phyloP scores from a whole-genome alignment of 306 rosid species.

The Fragaria vesca region DNA sequence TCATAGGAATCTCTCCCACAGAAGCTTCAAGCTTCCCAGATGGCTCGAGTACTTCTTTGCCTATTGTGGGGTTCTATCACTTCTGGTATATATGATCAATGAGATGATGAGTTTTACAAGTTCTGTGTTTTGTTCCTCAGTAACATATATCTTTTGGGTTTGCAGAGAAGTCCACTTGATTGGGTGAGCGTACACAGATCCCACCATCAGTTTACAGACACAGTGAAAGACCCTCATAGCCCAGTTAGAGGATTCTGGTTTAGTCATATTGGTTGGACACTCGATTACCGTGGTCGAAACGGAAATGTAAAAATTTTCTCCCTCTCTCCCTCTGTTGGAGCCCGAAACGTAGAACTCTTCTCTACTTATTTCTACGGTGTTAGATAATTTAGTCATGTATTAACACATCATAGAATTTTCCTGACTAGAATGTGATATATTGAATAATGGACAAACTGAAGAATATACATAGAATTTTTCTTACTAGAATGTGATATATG shows the following conservation, averaged over 20 bases:
- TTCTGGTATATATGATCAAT: constrained; percentile 38
- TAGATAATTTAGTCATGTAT: no score
- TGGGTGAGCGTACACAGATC: constrained; percentile 92
- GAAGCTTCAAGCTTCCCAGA: constrained; percentile 60
- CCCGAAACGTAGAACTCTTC: not conserved
- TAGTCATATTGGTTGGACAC: constrained; percentile 82
- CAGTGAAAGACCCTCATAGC: constrained; percentile 83
- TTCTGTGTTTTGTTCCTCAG: not conserved
- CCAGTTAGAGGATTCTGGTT: constrained; percentile 87
- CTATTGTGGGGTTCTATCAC: constrained; percentile 72
- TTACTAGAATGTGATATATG: no score
- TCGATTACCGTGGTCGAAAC: constrained; percentile 48
- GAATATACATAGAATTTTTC: no score
- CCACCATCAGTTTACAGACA: constrained; percentile 83
- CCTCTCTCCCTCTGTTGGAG: not conserved
- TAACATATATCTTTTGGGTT: not conserved
- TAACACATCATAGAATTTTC: no score
- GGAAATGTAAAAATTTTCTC: constrained; percentile 44
- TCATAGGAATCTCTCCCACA: constrained; percentile 55
- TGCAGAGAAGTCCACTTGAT: constrained; percentile 82
- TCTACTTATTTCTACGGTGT: no score
- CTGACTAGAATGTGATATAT: no score
- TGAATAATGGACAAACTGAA: no score
- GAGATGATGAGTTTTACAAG: not conserved
- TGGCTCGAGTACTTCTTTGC: constrained; percentile 87